Base-by-base conservation (phyloP, 2,329 filamentous ascomycete genomes). In the Furcasterigmium furcatum region DNA sequence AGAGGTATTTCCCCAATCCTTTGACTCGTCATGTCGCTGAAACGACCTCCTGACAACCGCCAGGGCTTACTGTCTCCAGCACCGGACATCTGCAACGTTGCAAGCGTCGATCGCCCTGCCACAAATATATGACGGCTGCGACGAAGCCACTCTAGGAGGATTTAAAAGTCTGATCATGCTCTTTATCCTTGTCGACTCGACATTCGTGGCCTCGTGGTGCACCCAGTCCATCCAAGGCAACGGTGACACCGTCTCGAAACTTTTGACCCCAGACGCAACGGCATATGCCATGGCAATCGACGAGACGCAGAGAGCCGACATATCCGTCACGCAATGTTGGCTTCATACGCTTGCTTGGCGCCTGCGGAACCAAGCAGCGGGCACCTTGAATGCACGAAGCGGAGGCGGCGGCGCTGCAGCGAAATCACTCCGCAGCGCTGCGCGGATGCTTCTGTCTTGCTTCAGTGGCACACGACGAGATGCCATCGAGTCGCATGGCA, bases 51-150 rank as follows among this genome's bases (percentile, higher is more conserved):
- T 44, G 38, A 49, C 34, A 8, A 4, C 7, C n/a, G n/a, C 10
- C 36, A 55, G 53, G 32, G 50, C 52, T 30, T 55, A 53, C 42
- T 49, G 52, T 25, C 45, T 56, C 14, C 54, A 56, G 29, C 51
- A 54, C 38, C 47, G 43, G 32, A 46, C 44, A 36, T 40, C 46
- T 27, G 42, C 46, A 14, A 46, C 50, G 9, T 48, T 56, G 8
- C 44, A 45, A 16, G 43, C 49, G 6, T 50, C 54, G 3, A 55
- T 56, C 16, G 43, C 45, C 39, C 46, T 53, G 9, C 54, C 54
- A 12, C 51, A 42, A 7, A 34, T 55, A 22, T 56, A 54, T 38
- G 49, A 52, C 25, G 39, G 39, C 25, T 55, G 46, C 5, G 41
- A 48, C 25, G 46, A 52, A 22, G 51, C 52, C 4, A 55, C 49